Evolutionary conservation across 257 asterid species (phyloP).

Genomic region (Solanum acaule): DNA sequence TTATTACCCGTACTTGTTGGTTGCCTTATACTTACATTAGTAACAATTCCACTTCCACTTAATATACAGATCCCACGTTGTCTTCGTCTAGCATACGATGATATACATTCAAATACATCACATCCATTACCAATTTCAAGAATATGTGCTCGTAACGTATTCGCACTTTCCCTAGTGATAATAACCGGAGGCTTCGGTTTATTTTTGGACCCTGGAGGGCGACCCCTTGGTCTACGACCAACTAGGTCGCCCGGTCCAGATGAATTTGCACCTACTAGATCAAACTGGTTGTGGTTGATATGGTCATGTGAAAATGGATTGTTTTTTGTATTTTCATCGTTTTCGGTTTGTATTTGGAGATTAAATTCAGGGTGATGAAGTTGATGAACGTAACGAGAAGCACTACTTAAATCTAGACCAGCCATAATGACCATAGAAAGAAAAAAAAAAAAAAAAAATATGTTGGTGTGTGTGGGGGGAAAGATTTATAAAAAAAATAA

Average conservation of each 20-base stretch:
- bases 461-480: neutral
- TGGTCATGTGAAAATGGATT: conserved; percentile 25
- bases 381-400: conserved; percentile 53
- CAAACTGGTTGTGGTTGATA: neutral
- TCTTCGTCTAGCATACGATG: conserved; percentile 34
- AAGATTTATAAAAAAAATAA: neutral
- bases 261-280: conserved; percentile 9
- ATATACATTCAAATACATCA: conserved; percentile 41
- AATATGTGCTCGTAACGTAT: conserved; percentile 48
- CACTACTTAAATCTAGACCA: conserved; percentile 67
- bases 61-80: conserved; percentile 56
- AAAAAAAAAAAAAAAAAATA: neutral
- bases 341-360: conserved; percentile 30
- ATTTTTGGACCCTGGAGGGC: conserved; percentile 52
- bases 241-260: conserved; percentile 29
- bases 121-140: conserved; percentile 34
- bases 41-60: conserved; percentile 46
- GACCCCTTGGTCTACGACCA: conserved; percentile 45
- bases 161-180: conserved; percentile 49
- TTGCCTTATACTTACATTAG: conserved; percentile 39
- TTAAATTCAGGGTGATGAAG: conserved; percentile 47
- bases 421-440: conserved; percentile 38
- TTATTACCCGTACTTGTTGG: conserved; percentile 7
- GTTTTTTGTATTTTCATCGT: conserved; percentile 16
- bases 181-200: conserved; percentile 47